Base-by-base conservation (phyloP, 2,329 filamentous ascomycete genomes). In the Fusarium ambrosium region DNA sequence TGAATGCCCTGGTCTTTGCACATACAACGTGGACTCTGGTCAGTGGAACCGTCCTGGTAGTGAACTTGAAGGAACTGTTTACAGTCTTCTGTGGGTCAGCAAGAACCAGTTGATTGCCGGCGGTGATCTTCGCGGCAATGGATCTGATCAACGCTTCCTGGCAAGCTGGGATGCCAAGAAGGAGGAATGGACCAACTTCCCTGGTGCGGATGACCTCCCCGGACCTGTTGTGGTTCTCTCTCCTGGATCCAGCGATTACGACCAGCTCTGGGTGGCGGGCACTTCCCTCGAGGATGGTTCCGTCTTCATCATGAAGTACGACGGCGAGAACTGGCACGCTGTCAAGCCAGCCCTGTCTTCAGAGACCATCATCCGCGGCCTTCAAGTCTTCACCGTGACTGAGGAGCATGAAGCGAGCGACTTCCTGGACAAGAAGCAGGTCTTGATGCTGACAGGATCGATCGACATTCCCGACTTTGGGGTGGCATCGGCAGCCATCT, bases 21-120 rank as follows among this genome's bases (percentile, higher is more conserved):
- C 93, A 69, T 97, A 94, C 84, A 92, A 93, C 80, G 90, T 92
- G 3, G 85, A 89, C 9, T 87, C 88, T 6, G 89, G 88, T 16
- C 92, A 95, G 78, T 99, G 96, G 96, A 93, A 89, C 78, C 90
- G 93, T 41, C 93, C 95, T 16, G 95, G 95, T 10, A 90, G 89
- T 53, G 92, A 90, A 66, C 83, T 98, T 18, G 86, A 85, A 58
- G 96, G 97, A 7, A 89, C 87, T 24, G 93, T 96, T 41, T 88
- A 92, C 68, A 85, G 89, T 29, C 89, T 98, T 83, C 86, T 92
- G 67, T 99, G 97, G 96, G 87, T 91, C 10, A 92, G 89, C 72
- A 89, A 91, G 71, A 92, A 90, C 53, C 89, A 90, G 20, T 87
- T 98, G 20, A 85, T 98, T 62, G 92, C 94, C 20, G 94, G 93